A percentile compares a stretch with the other conserved stretches of the same genome.
Evolutionary conservation across 2,329 filamentous ascomycete genomes (phyloP).

Genomic region (Trichothecium roseum): DNA sequence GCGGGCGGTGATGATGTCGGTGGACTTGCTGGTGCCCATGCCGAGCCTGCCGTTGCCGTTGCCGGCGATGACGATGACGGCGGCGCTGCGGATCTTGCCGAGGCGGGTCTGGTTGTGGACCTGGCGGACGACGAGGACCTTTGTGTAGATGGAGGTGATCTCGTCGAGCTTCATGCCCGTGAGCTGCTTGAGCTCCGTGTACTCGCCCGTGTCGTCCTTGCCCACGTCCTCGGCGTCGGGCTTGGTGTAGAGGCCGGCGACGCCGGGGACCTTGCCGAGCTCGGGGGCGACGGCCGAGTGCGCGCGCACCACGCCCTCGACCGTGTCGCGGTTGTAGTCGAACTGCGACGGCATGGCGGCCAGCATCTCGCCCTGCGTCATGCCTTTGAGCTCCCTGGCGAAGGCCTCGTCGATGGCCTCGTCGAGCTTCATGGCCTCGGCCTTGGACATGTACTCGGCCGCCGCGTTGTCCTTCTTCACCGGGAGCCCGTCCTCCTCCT

Average conservation of each 20-base stretch:
- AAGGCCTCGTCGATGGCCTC: conserved; percentile 24
- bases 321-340: conserved; percentile 25
- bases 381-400: conserved; percentile 21
- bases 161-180: conserved; percentile 44
- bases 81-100: conserved; percentile 76
- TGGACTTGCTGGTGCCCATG: conserved; percentile 81
- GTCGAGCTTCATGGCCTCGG: conserved; percentile 25
- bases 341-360: conserved; percentile 16
- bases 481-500: conserved; percentile 15
- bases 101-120: conserved; percentile 93
- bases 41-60: conserved; percentile 80
- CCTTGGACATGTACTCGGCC: conserved; percentile 19
- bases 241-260: conserved; percentile 38
- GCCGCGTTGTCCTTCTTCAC: conserved; percentile 7
- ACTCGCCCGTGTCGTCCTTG: conserved; percentile 39
- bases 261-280: conserved; percentile 42
- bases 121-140: conserved; percentile 60
- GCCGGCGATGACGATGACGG: conserved; percentile 72
- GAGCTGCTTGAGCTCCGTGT: conserved; percentile 40
- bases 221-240: conserved; percentile 39
- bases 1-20: conserved; percentile 56
- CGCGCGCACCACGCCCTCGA: conserved; percentile 19
- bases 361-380: too few relatives aligned
- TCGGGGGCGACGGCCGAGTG: conserved; percentile 36
- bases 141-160: conserved; percentile 49